phyloP scores from a whole-genome alignment of 805 yeast genomes.

The Candida palmyrensis region DNA sequence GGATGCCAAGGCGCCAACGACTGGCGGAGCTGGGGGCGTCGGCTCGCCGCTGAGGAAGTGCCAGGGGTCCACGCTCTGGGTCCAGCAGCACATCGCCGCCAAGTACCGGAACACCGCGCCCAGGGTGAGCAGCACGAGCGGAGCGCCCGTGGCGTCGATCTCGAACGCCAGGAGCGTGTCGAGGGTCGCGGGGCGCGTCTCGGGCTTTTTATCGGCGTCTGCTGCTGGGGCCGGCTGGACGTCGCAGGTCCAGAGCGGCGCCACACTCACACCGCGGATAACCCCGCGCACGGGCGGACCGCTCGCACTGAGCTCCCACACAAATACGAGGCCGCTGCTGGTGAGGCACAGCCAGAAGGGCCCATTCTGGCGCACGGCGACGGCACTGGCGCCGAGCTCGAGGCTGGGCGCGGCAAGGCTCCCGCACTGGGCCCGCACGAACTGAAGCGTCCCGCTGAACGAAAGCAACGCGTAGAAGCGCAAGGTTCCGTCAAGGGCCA shows the following conservation, averaged over 20 bases:
- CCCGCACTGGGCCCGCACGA: conserved; percentile 42
- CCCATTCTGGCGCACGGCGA: conserved; percentile 29
- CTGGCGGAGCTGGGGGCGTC: background rate
- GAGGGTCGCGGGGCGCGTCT: conserved; percentile 2
- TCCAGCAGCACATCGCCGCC: conserved; percentile 42
- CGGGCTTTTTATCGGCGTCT: conserved; percentile 4
- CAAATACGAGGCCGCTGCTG: conserved; percentile 43
- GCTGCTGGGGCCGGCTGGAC: conserved; percentile 6
- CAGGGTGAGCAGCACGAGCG: conserved; percentile 34
- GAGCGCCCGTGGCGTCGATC: conserved; percentile 34
- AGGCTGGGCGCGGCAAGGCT: conserved; percentile 41
- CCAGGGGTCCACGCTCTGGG: conserved; percentile 43
- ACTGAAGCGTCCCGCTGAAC: conserved; percentile 50
- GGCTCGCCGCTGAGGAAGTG: conserved; percentile 12
- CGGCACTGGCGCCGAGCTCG: conserved; percentile 47
- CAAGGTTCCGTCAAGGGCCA: conserved; percentile 25
- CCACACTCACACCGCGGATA: conserved; percentile 43
- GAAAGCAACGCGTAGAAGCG: conserved; percentile 51
- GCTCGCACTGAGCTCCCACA: conserved; percentile 40
- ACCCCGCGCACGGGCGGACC: conserved; percentile 21
- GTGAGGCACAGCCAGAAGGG: conserved; percentile 41
- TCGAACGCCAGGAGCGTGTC: conserved; percentile 19
- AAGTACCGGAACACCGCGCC: conserved; percentile 40
- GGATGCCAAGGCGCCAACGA: background rate
- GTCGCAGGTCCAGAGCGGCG: conserved; percentile 44